These are phyloP conservation scores for Leishmania guyanensis DNA, from an alignment of 208 protist species.

Conservation along the genomic window DNA sequence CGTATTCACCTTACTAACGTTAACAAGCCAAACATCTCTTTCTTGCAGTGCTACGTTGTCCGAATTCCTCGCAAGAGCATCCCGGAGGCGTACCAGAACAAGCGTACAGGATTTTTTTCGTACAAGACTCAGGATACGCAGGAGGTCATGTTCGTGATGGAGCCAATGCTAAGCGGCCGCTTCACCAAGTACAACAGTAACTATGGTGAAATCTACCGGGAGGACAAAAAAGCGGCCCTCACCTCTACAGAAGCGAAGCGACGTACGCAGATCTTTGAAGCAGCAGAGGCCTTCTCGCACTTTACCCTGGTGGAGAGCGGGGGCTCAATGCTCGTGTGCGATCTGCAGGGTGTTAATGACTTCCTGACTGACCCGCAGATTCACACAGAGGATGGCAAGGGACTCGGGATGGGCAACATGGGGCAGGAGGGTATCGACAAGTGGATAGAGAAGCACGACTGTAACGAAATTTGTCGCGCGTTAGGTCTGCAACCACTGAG, in stretches of 20 bases:
- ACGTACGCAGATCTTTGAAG: slow-evolving; percentile 65
- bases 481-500: slow-evolving; percentile 55
- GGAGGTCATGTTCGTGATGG: slow-evolving; percentile 85
- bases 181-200: slow-evolving; percentile 93
- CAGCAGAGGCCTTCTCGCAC: slow-evolving; percentile 89
- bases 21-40: slow-evolving; percentile 76
- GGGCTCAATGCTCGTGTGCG: slow-evolving; percentile 76
- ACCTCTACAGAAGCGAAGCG: slow-evolving; percentile 44
- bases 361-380: slow-evolving; percentile 88
- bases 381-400: slow-evolving; percentile 78
- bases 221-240: slow-evolving; percentile 62
- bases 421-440: slow-evolving; percentile 82
- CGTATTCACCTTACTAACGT: slow-evolving; percentile 42
- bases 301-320: slow-evolving; percentile 75
- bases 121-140: slow-evolving; percentile 72
- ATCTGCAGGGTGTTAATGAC: slow-evolving; percentile 84
- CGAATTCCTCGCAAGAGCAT: slow-evolving; percentile 63
- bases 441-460: slow-evolving; percentile 74
- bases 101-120: slow-evolving; percentile 66
- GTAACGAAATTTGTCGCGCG: slow-evolving; percentile 72
- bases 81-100: slow-evolving; percentile 47
- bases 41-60: slow-evolving; percentile 86
- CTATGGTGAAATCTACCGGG: slow-evolving; percentile 73
- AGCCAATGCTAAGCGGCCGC: slow-evolving; percentile 81
- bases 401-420: slow-evolving; percentile 85